Conservation (phyloP, 2,329 filamentous ascomycete species). For the Hymenoscyphus occultus region DNA sequence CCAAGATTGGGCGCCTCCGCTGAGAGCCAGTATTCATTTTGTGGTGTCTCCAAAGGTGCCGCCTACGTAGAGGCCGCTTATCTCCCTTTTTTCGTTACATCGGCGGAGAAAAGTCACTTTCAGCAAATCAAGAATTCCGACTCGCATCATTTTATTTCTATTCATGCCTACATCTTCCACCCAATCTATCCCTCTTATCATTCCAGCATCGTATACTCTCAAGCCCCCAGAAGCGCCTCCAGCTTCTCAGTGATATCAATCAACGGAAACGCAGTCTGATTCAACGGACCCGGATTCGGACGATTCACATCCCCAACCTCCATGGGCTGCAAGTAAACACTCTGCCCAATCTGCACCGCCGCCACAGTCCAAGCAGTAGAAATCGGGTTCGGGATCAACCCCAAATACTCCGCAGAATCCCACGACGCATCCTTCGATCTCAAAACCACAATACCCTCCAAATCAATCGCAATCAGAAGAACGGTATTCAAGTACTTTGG, state of each 20-base stretch:
- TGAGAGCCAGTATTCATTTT: neutral
- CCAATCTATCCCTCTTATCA: neutral
- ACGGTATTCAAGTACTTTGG: neutral
- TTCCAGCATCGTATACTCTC: neutral
- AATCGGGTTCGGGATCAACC: neutral
- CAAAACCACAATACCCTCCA: neutral
- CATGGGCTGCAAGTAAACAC: neutral
- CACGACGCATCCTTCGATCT: neutral
- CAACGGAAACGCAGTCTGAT: constrained; percentile 1
- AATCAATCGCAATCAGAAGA: neutral
- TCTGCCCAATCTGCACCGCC: constrained; percentile 1
- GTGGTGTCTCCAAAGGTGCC: neutral
- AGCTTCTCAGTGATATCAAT: neutral
- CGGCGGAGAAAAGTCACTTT: neutral
- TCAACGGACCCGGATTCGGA: neutral
- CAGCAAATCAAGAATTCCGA: neutral
- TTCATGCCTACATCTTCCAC: neutral
- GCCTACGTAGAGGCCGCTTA: neutral
- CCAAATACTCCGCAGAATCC: constrained; percentile 2
- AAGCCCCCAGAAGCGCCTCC: neutral
- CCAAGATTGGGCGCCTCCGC: neutral
- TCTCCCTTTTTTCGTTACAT: neutral
- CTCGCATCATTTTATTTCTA: neutral
- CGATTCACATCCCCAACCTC: neutral
- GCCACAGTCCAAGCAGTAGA: neutral